phyloP scores from a whole-genome alignment of 805 yeast genomes.

The Saccharomycopsis lassenensis region DNA sequence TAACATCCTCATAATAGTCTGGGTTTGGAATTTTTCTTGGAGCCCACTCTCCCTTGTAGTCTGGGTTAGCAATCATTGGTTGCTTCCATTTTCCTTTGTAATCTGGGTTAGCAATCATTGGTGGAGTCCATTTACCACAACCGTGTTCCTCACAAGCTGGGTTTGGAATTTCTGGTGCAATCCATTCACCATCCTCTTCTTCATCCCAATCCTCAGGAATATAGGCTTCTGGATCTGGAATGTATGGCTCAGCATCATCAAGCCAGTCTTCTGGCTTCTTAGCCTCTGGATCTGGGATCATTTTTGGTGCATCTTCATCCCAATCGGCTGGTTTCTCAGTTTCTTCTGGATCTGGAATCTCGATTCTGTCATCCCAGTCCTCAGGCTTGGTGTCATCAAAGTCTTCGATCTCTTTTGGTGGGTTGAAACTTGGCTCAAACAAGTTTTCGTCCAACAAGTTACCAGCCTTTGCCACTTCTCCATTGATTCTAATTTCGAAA shows the following conservation, averaged over 20 bases:
- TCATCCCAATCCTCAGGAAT: constrained; percentile 83
- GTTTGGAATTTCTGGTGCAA: constrained; percentile 56
- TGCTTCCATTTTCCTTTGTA: constrained; percentile 74
- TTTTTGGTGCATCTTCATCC: constrained; percentile 59
- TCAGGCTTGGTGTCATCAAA: constrained; percentile 52
- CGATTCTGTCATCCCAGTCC: constrained; percentile 68
- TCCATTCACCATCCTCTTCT: constrained; percentile 82
- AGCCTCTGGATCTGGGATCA: constrained; percentile 58
- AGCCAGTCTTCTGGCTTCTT: constrained; percentile 73
- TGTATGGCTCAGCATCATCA: constrained; percentile 44
- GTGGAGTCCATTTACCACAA: constrained; percentile 76
- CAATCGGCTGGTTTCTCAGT: constrained; percentile 71
- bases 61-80: constrained; percentile 61
- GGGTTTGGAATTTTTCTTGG: constrained; percentile 65
- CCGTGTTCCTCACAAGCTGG: constrained; percentile 65
- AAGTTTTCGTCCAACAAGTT: constrained; percentile 42
- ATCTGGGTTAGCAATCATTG: constrained; percentile 52
- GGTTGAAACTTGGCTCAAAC: constrained; percentile 57
- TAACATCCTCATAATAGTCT: constrained; percentile 44
- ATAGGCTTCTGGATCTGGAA: constrained; percentile 56
- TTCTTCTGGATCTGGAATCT: constrained; percentile 57
- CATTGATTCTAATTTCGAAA: constrained; percentile 76
- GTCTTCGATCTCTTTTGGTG: constrained; percentile 55
- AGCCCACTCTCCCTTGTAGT: constrained; percentile 68
- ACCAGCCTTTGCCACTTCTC: constrained; percentile 63